Conservation (phyloP, 1,284 basidiomycete species). For the Ganoderma meredithae region DNA sequence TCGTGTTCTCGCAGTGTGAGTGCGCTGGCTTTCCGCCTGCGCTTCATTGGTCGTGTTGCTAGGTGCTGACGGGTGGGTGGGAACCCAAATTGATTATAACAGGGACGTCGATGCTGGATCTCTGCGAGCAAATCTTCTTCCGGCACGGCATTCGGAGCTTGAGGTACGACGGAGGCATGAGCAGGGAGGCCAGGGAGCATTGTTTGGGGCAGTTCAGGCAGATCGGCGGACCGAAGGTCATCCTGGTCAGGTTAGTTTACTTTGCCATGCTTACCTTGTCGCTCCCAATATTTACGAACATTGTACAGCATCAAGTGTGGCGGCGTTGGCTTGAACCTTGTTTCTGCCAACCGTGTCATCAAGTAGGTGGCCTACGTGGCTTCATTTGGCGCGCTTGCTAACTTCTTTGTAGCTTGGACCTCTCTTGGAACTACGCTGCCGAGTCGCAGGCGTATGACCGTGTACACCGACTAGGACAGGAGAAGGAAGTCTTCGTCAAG, state of each 20-base stretch:
- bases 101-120: constrained; percentile 79
- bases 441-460: constrained; percentile 73
- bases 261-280: not conserved
- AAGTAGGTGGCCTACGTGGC: constrained; percentile 53
- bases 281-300: not conserved
- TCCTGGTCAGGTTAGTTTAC: constrained; percentile 61
- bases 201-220: constrained; percentile 59
- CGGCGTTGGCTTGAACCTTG: constrained; percentile 72
- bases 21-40: constrained; percentile 1
- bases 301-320: constrained; percentile 64
- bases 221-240: constrained; percentile 61
- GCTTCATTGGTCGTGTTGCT: not conserved
- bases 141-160: constrained; percentile 64
- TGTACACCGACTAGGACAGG: constrained; percentile 74
- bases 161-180: constrained; percentile 73
- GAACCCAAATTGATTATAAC: not conserved
- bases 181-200: constrained; percentile 55
- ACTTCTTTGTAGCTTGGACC: constrained; percentile 57
- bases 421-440: constrained; percentile 76
- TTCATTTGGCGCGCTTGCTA: not conserved
- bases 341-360: constrained; percentile 70
- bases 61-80: constrained; percentile 54
- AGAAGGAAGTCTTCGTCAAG: constrained; percentile 73
- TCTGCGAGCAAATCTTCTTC: constrained; percentile 63
- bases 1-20: constrained; percentile 75